Percentiles rank a stretch among this genome's conserved stretches.
These are phyloP conservation scores for Mucor circinelloides DNA, from an alignment of 371 early-diverging fungal species.

Conservation along the genomic window DNA sequence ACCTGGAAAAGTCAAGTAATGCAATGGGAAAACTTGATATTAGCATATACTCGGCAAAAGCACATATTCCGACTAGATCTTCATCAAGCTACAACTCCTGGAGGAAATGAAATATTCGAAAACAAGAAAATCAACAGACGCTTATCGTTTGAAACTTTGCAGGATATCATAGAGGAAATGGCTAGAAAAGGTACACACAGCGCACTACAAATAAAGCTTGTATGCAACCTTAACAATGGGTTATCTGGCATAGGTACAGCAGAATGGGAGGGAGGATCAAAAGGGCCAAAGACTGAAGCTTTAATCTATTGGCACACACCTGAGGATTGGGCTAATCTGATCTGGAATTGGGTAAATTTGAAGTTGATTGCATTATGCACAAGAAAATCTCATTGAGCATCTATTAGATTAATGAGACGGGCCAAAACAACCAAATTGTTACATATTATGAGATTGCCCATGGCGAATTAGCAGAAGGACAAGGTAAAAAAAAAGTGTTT, in stretches of 20 bases:
- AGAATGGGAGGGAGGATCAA: slow-evolving; percentile 69
- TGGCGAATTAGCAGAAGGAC: slow-evolving; percentile 75
- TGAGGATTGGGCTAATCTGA: slow-evolving; percentile 85
- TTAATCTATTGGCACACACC: slow-evolving; percentile 87
- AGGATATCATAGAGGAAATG: slow-evolving; percentile 75
- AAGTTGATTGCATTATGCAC: no score
- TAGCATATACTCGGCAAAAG: slow-evolving; percentile 67
- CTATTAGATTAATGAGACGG: slow-evolving; percentile 65
- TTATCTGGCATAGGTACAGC: slow-evolving; percentile 58
- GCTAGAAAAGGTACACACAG: slow-evolving; percentile 60
- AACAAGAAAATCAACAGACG: slow-evolving; percentile 68
- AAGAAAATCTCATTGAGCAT: not conserved
- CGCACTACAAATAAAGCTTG: not conserved
- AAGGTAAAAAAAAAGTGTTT: slow-evolving; percentile 73
- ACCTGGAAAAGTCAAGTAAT: slow-evolving; percentile 83
- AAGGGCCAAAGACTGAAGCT: slow-evolving; percentile 57
- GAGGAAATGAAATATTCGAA: slow-evolving; percentile 61
- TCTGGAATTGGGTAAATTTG: slow-evolving; percentile 76
- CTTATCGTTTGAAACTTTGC: slow-evolving; percentile 61
- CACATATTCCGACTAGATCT: slow-evolving; percentile 67
- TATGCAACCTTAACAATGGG: not conserved
- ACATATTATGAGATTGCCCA: slow-evolving; percentile 85
- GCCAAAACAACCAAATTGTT: slow-evolving; percentile 78
- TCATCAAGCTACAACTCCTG: slow-evolving; percentile 58
- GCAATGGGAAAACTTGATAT: slow-evolving; percentile 80